Base-by-base conservation (phyloP, 2,329 filamentous ascomycete genomes). In the Phialemonium atrogriseum region DNA sequence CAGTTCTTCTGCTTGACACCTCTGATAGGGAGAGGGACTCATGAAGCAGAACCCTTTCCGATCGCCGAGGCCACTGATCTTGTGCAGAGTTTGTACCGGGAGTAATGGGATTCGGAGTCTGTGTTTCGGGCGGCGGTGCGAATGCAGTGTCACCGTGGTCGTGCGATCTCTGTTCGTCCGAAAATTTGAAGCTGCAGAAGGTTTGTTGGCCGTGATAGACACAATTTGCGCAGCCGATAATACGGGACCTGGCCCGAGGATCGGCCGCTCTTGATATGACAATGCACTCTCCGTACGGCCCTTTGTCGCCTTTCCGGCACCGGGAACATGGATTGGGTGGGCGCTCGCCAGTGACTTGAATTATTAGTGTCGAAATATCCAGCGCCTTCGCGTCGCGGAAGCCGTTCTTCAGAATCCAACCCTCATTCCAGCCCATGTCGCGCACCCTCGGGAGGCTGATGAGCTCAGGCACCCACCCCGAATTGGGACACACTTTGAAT, bases 291-390 rank as follows among this genome's bases (percentile, higher is more conserved):
- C 27, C 20, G 16, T 43, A 55, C 0, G 46, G 48, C 0, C 52
- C 52, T 5, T 33, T 33, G 11, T 14, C 18, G 7, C 43, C 44
- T 3, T 34, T 20, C 5, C 14, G 17, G 37, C 54, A 56, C n/a
- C 36, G 23, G 2, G 23, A 21, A 35, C 54, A 57, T 2, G 41
- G 33, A 5, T 20, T 16, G 0, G 20, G 10, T 2, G 36, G 38
- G 9, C 34, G 29, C 2, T 52, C 43, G 8, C 54, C 54, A 2
- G 47, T 54, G 21, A 53, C 10, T 20, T 55, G 50, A n/a, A 56
- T 39, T 4, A 30, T 11, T 21, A 30, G 6, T 10, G 50, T 45
- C 2, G 48, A 43, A 2, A 54, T 25, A 25, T 55, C 50, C 5
- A 44, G 29, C 5, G 38, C 22, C 7, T 30, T 32, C 7, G 26